Base-by-base conservation (phyloP, 2,329 filamentous ascomycete genomes). In the Chlorencoelia australis region DNA sequence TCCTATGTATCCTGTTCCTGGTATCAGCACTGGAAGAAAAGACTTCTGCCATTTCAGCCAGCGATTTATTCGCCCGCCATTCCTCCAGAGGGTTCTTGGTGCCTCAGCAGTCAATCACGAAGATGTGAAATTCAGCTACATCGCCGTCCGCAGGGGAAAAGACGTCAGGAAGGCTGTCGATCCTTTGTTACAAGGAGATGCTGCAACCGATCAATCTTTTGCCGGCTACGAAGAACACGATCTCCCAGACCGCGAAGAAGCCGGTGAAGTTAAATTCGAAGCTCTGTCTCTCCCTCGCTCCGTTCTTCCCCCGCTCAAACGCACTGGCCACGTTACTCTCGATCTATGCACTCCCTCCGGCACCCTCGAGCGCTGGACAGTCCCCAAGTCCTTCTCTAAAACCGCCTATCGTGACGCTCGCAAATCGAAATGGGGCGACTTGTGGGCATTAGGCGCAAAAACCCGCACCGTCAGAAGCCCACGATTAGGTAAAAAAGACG, bases 401-500 rank as follows among this genome's bases (percentile, higher is more conserved):
- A 76, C 82, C 51, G 87, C 87, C 1, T 96, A 89, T 63, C 85
- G 83, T 50, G 91, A 96, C 56, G 91, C 91, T 22, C 77, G 91
- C 43, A 98, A 98, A 63, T 73, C 81, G 1, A 65, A 65, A 35
- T 96, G 89, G 91, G 91, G 91, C 25, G 91, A 96, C 57, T 67
- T 96, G 7, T 98, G 91, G 91, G 87, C 89, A 1, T 67, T 96
- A 0, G 91, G 91, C 0, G 89, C 88, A 15, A 96, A 96, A 68
- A 93, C 86, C 0, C 71, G 86, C 9, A 71, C 82, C 4, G 54
- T 60, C 2, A 66, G 83, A 30, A 66, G 64, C 10, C 62, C 82
- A 28, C 72, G 77, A 6, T 60, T 82, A 3, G 82, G 82, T 3
- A 55, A 53, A 35, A 58, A 59, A 18, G 36, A 29, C 19, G 46